Evolutionary conservation across 208 protist species (phyloP), one percentile per base, ranked within the genome.

Genomic region (Trypanosoma platydactyli): DNA sequence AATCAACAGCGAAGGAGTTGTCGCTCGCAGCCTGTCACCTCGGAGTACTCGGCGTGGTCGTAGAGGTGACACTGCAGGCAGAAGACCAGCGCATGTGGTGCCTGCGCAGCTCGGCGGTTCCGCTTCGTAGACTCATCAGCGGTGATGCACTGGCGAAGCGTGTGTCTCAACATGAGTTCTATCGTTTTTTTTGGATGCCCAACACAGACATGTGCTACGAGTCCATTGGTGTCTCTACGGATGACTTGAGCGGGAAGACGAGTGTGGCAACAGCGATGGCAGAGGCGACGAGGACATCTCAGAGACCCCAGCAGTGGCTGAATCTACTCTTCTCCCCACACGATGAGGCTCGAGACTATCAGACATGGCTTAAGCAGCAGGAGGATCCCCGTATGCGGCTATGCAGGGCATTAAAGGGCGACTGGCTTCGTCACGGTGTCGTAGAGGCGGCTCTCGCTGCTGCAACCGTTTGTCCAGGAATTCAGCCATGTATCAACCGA

Each of bases 181-280:
- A 89, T 71, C 77, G 82, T 27, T 87, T 87, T 50, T 92, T 84
- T 81, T 92, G 86, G 83, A 78, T 88, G 55, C 86, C 83, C n/a
- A 84, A 92, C 66, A 92, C 86, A 15, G 62, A 80, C n/a, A 60
- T 58, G 16, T 92, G 86, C 70, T 92, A 84, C 64, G 80, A 92
- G 62, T 86, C 86, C 24, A 77, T 81, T 55, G 80, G 78, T 48
- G 61, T 42, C n/a, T 77, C 45, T 44, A 22, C 77, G 15, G 64
- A 82, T 38, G 30, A 64, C 35, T 50, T 38, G 15, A 64, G 42
- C 25, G 15, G 53, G 33, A 15, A 12, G 24, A 49, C 3, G 30
- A 6, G 9, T 42, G 42, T 24, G n/a, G 52, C 30, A 15, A 63
- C 66, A 29, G n/a, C 25, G 20, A 18, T 4, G 20, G 11, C 25